These are phyloP conservation scores for Phytophthora boehmeriae DNA, from an alignment of 352 stramenopile genomes.

Conservation along the genomic window DNA sequence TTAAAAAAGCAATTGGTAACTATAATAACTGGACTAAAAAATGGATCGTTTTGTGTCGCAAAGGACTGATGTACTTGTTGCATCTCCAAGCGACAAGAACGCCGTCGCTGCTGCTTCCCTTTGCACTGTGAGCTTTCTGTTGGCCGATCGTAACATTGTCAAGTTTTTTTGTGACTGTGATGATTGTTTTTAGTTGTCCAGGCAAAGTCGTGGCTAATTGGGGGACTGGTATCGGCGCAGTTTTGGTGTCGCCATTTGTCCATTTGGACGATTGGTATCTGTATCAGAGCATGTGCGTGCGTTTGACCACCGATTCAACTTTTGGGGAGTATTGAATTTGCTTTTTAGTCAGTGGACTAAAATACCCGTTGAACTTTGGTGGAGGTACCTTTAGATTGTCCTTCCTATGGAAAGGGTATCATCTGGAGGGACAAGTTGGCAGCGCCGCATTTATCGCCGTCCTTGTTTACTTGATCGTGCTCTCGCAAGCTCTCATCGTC, in stretches of 20 bases:
- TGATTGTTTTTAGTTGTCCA: conserved; percentile 57
- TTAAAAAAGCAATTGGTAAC: too few relatives aligned
- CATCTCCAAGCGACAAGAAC: conserved; percentile 55
- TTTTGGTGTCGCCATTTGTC: conserved; percentile 80
- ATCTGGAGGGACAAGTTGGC: conserved; percentile 74
- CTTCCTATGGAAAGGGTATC: conserved; percentile 88
- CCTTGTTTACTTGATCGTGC: conserved; percentile 58
- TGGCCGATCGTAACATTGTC: neutral
- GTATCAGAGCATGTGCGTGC: conserved; percentile 90
- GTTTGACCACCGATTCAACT: neutral
- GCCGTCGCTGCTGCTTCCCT: conserved; percentile 44
- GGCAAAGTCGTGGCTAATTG: conserved; percentile 50
- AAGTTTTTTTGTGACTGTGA: neutral
- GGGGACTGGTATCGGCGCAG: conserved; percentile 52
- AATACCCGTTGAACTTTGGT: conserved; percentile 5
- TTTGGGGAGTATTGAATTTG: conserved; percentile 1
- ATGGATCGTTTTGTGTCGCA: neutral
- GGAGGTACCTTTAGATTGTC: conserved; percentile 52
- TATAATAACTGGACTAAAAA: too few relatives aligned
- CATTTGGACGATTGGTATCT: conserved; percentile 90
- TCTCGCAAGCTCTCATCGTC: conserved; percentile 69
- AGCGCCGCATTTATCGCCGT: conserved; percentile 55
- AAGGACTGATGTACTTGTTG: conserved; percentile 59
- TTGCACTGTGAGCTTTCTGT: conserved; percentile 46
- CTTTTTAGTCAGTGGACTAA: neutral